Base-by-base conservation (phyloP, 2,329 filamentous ascomycete species). In the Colletotrichum sp. region DNA sequence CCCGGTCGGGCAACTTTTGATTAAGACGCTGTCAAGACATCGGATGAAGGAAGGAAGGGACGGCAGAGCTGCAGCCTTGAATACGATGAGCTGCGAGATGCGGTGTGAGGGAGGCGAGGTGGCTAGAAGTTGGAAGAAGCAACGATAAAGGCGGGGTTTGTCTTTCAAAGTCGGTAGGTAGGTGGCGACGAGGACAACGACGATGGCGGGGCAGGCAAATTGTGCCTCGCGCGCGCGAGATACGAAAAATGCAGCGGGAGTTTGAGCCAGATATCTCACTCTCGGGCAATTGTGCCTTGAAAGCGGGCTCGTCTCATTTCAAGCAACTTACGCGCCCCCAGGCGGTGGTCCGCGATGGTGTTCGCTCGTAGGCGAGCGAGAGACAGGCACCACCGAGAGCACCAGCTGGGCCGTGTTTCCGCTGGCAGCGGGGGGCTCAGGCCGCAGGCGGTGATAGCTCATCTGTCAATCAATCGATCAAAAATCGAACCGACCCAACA, bases 231-330 rank as follows among this genome's bases (percentile, higher is more conserved):
- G 24, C n/a, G 55, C 36, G n/a, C 18, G 24, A 39, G 34, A 55
- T 44, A 28, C 52, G 32, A 66, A 55, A 21, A 52, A 21, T 13
- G n/a, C 12, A 60, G 60, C 65, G 65, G 26, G 10, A 16, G 13
- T 55, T 64, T 57, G 71, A 73, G 71, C 63, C 32, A 73, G 65
- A 57, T 55, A 73, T 75, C 67, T 52, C 44, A 52, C 44, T 52
- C 44, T 71, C 28, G 34, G 49, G 44, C 59, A 60, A 63, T 71
- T 39, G 28, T 49, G 68, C 60, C 60, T 71, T 68, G 71, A 60
- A 72, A 62, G 71, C 71, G 64, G 72, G 32, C 60, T 32, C 44
- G n/a, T 13, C 55, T 59, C 68, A 71, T 64, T 64, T 64, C 62
- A 30, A 60, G 60, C 30, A 28, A 32, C 36, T 52, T 64, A 24